phyloP scores from a whole-genome alignment of 257 asterid species.

The Catharanthus roseus region DNA sequence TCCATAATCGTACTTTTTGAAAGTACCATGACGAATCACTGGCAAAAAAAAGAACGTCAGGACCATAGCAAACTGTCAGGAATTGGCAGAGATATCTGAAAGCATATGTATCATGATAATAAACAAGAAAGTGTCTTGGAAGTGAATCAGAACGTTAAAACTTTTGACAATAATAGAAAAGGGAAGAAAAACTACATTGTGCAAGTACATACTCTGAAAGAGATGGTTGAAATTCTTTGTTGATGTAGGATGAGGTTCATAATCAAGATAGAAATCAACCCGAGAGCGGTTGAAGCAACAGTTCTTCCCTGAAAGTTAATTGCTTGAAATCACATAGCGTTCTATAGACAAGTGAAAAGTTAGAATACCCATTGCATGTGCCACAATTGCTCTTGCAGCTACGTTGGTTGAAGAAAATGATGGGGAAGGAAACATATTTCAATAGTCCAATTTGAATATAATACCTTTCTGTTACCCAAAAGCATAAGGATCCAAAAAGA shows the following conservation, averaged over 20 bases:
- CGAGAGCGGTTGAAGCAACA: slow-evolving; percentile 94
- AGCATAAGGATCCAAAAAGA: too few relatives aligned
- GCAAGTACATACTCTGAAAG: slow-evolving; percentile 67
- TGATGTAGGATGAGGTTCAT: slow-evolving; percentile 93
- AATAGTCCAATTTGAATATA: background rate
- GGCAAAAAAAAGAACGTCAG: slow-evolving; percentile 25
- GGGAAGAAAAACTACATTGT: background rate
- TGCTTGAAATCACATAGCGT: background rate
- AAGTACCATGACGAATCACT: slow-evolving; percentile 94
- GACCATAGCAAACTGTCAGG: background rate
- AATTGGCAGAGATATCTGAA: background rate
- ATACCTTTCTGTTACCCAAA: background rate
- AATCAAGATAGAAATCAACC: slow-evolving; percentile 68
- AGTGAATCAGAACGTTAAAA: background rate
- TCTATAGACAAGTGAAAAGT: background rate
- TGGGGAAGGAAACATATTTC: background rate
- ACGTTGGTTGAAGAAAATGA: background rate
- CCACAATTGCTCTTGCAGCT: background rate
- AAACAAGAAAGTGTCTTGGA: background rate
- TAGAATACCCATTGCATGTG: background rate
- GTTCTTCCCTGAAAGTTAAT: slow-evolving; percentile 57
- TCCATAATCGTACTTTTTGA: slow-evolving; percentile 83
- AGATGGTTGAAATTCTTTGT: slow-evolving; percentile 83
- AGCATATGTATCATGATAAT: background rate
- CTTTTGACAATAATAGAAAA: background rate